Base-by-base conservation (phyloP, 1,284 basidiomycete genomes). In the Phlebopus sp. region DNA sequence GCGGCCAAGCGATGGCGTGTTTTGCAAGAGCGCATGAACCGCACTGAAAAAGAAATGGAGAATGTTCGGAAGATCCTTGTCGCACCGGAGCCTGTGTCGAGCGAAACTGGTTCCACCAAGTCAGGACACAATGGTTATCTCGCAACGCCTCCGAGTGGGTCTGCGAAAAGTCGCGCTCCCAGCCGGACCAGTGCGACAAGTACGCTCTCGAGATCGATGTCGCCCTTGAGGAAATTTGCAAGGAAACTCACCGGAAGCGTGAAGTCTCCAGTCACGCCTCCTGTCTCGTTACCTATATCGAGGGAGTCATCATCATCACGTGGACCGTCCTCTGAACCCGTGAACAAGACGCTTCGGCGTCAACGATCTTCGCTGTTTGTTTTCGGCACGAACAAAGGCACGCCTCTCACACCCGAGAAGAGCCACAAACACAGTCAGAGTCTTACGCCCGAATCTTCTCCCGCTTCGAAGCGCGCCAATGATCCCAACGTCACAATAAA, bases 31-130 rank as follows among this genome's bases (percentile, higher is more conserved):
- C 78, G 86, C 45, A 89, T 93, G 59, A 58, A 76, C 17, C 74
- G 86, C 49, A 90, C 87, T 6, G 90, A 93, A 56, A 69, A 72
- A n/a, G 90, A 94, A 55, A 89, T 95, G 86, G 83, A 85, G 55
- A 73, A 63, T 44, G 79, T 83, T 5, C 82, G 86, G 49, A 82
- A 77, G 49, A 69, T 84, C 36, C 72, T 92, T 29, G 57, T 75
- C 32, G 72, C 70, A 37, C 70, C 66, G 36, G 86, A 87, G 45
- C 63, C 69, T 13, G 71, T 76, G 30, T 73, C 74, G 6, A 86
- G 82, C 55, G 89, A 90, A 59, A 74, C 69, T 37, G 81, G 79
- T 10, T 89, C 87, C n/a, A 81, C 76, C 51, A 74, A 73, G 19
- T 86, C 85, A 30, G 81, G 77, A 2, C 66, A 69, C 10, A 81